Conservation (phyloP, 2,329 filamentous ascomycete species). For the Pseudogymnoascus sp. region DNA sequence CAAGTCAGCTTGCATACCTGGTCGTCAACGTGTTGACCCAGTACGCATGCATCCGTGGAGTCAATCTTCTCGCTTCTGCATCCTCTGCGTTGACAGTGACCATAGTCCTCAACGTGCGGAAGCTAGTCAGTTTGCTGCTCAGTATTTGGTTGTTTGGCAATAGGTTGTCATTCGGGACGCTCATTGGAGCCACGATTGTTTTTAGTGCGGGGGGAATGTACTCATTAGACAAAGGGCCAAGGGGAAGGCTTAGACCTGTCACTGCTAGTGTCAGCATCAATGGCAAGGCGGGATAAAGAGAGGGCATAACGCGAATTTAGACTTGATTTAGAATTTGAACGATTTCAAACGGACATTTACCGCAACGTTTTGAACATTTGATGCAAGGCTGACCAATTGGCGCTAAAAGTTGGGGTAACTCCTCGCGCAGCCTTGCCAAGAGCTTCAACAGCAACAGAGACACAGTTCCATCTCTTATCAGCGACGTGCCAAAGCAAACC, state of each 20-base stretch:
- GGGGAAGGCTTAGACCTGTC: constrained; percentile 22
- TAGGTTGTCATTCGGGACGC: constrained; percentile 62
- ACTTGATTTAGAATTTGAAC: constrained; percentile 4
- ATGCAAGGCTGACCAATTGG: constrained; percentile 3
- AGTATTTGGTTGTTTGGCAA: constrained; percentile 96
- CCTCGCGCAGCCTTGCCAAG: constrained; percentile 5
- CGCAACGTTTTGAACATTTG: background rate
- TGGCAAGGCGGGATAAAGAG: constrained; percentile 22
- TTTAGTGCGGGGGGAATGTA: constrained; percentile 90
- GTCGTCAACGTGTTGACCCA: constrained; percentile 78
- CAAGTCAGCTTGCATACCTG: constrained; percentile 64
- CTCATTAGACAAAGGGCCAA: constrained; percentile 55
- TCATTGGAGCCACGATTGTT: constrained; percentile 74
- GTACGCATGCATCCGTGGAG: constrained; percentile 88
- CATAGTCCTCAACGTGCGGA: constrained; percentile 91
- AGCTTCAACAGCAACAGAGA: background rate
- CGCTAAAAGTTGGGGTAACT: constrained; percentile 8
- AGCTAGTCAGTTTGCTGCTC: constrained; percentile 80
- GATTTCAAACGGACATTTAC: background rate
- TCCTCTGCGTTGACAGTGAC: constrained; percentile 91
- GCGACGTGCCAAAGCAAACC: background rate
- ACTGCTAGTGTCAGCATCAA: constrained; percentile 16
- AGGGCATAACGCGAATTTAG: background rate
- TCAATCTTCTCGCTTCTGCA: constrained; percentile 84
- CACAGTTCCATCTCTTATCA: constrained; percentile 2